These are phyloP conservation scores for Hypoxylon fragiforme DNA, from an alignment of 495 filamentous ascomycete genomes.

Conservation along the genomic window DNA sequence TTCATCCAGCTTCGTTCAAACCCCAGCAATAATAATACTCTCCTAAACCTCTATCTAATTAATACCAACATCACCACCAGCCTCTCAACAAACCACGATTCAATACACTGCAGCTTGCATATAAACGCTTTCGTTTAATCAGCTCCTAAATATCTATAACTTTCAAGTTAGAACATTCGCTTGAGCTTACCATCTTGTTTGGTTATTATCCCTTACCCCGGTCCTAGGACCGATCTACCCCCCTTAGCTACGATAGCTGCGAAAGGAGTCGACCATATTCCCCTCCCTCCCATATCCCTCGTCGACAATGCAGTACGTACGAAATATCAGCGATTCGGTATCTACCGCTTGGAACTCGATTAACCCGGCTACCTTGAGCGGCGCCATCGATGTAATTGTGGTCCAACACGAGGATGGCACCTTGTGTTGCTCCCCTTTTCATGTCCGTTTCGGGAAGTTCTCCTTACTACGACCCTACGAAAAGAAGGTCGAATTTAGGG, in stretches of 20 bases:
- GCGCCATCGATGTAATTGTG: conserved; percentile 98
- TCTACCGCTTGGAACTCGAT: conserved; percentile 99
- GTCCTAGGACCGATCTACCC: conserved; percentile 16
- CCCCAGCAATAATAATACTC: not conserved
- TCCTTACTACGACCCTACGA: conserved; percentile 92
- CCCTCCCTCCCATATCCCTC: not conserved
- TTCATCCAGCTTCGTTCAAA: conserved; percentile 6
- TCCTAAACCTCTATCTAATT: not conserved
- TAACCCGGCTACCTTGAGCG: conserved; percentile 95
- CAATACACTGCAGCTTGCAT: conserved; percentile 1
- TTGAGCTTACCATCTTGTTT: conserved; percentile 5
- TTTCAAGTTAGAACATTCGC: not conserved
- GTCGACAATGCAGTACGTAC: conserved; percentile 88
- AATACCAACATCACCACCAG: not conserved
- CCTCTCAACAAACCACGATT: not conserved
- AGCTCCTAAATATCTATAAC: not conserved
- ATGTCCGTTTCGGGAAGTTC: conserved; percentile 99
- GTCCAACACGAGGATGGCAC: conserved; percentile 94
- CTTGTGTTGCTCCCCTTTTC: conserved; percentile 90
- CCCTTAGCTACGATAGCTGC: not conserved
- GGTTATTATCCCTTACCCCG: conserved; percentile 6
- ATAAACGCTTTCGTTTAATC: not conserved
- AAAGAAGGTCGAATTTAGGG: conserved; percentile 98
- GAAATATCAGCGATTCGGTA: conserved; percentile 92
- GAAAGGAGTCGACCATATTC: not conserved